Base-by-base conservation (phyloP, 2,329 filamentous ascomycete species). In the Alternaria brassicae region DNA sequence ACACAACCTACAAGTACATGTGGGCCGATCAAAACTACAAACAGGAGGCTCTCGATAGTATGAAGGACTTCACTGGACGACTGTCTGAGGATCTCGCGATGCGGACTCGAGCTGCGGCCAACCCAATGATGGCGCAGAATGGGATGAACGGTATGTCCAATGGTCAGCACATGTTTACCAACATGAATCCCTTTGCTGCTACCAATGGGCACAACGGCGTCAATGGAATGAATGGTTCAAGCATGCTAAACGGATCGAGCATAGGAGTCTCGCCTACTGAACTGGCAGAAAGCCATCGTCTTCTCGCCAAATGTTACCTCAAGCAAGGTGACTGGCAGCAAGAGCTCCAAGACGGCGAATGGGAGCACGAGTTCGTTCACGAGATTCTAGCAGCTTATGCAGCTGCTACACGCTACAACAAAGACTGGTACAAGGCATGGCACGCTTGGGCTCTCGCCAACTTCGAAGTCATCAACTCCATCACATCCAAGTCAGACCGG, bases 351-450 rank as follows among this genome's bases (percentile, higher is more conserved):
- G 90, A 91, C 72, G 91, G 93, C 52, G 90, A 95, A 66, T 99
- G 95, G 96, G 89, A 92, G 65, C 88, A 91, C 63, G 90, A 92
- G 8, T 89, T 91, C 66, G 91, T 97, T 4, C 87, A 91, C 51
- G 94, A 98, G 53, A 93, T 99, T 58, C 83, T 99, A 23, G 86
- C 88, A n/a, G 93, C 95, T 2, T 99, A 98, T 77, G 89, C 89
- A 17, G 90, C 93, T 59, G 96, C 96, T 1, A 99, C 95, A 2
- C 89, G 92, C 59, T 97, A 96, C 80, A 96, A 99, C 75, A 90
- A 92, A 32, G 89, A 90, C 61, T 99, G 94, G 88, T 99, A 99
- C 82, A 99, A 99, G 80, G 95, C 96, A 7, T 99, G 95, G 95
- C 95, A 99, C 79, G 91, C 95, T 0, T 99, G 95, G 94, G 96